Percentiles rank a stretch among this genome's conserved stretches.
Conservation (phyloP, 164 flowering plant genomes). For the Platanus orientalis region DNA sequence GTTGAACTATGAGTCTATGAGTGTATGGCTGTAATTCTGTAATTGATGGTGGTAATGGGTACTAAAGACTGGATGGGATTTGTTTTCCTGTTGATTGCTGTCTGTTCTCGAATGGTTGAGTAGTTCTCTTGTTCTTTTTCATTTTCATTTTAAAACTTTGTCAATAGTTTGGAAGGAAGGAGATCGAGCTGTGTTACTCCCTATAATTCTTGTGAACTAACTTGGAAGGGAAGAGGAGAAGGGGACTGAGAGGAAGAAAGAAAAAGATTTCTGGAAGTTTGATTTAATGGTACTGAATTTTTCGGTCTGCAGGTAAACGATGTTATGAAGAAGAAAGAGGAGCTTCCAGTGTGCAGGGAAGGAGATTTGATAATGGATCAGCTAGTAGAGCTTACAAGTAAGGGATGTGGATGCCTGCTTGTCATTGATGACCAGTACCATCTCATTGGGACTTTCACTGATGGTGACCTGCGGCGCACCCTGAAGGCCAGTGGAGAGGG, state of each 20-base stretch:
- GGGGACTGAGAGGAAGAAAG: neutral
- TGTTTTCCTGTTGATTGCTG: too few species aligned
- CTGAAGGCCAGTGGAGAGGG: slow-evolving; percentile 88
- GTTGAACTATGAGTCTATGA: neutral
- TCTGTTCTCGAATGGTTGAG: too few species aligned
- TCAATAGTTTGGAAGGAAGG: too few species aligned
- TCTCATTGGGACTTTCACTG: slow-evolving; percentile 92
- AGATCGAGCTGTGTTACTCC: too few species aligned
- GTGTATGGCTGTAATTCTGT: neutral
- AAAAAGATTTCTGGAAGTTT: neutral
- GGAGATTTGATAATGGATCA: slow-evolving; percentile 94
- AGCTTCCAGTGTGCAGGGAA: slow-evolving; percentile 91
- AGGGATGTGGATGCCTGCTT: slow-evolving; percentile 97
- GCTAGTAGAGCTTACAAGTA: slow-evolving; percentile 87
- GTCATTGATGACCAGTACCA: slow-evolving; percentile 48
- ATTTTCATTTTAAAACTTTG: neutral
- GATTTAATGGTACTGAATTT: slow-evolving; percentile 3
- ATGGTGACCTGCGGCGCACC: slow-evolving; percentile 92
- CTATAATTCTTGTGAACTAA: too few species aligned
- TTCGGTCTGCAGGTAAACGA: slow-evolving; percentile 77
- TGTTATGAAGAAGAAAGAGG: slow-evolving; percentile 93
- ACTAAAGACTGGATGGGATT: too few species aligned
- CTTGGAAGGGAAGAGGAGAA: neutral
- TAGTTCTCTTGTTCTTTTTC: neutral
- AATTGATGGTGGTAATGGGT: neutral